These are phyloP conservation scores for Tetrahymena elliotti DNA, from an alignment of 73 alveolate genomes.

Conservation along the genomic window DNA sequence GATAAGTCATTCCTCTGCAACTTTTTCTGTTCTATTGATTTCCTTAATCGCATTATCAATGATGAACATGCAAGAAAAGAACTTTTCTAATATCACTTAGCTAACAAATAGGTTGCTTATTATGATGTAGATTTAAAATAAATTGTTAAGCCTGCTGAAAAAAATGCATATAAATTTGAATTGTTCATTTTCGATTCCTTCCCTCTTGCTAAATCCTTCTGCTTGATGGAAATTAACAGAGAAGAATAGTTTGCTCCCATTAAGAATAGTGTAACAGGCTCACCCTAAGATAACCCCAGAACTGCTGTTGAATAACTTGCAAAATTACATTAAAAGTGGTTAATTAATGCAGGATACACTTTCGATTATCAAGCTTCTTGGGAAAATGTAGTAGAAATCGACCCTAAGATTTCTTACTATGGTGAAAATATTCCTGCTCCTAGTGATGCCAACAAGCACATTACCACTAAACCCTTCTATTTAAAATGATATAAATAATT, in stretches of 20 bases:
- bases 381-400: neutral
- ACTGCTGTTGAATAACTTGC: neutral
- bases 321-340: neutral
- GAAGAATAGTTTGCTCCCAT: neutral
- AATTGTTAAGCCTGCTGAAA: neutral
- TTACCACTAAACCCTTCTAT: neutral
- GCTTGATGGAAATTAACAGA: neutral
- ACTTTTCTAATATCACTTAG: neutral
- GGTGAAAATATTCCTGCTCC: neutral
- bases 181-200: neutral
- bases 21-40: neutral
- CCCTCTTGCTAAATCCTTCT: neutral
- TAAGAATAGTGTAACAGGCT: neutral
- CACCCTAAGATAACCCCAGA: neutral
- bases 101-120: neutral
- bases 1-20: neutral
- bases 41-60: neutral
- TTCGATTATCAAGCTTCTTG: neutral
- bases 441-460: neutral
- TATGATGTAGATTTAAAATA: neutral
- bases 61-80: neutral
- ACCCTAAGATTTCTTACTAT: neutral
- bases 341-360: neutral
- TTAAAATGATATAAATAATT: neutral
- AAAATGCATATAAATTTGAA: neutral